phyloP scores from a whole-genome alignment of 2,329 filamentous ascomycete genomes.

The Myotisia sp. region DNA sequence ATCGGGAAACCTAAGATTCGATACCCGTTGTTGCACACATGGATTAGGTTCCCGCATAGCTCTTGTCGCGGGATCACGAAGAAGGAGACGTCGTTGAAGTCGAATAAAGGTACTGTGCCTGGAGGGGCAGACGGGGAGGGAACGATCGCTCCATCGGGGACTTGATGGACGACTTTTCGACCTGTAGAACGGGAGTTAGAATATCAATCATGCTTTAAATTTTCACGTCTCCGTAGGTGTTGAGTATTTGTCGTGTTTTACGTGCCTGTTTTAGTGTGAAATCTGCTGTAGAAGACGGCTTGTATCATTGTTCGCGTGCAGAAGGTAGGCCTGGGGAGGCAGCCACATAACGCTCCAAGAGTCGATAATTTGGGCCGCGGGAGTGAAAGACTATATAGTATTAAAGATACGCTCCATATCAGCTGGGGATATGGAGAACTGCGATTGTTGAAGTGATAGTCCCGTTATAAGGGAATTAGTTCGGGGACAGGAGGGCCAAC shows the following conservation, averaged over 20 bases:
- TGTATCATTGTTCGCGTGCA: slow-evolving; percentile 38
- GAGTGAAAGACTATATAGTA: no score
- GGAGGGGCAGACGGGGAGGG: slow-evolving; percentile 31
- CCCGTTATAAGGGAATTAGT: no score
- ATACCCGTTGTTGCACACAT: slow-evolving; percentile 57
- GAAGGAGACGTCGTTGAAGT: slow-evolving; percentile 73
- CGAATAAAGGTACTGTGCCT: slow-evolving; percentile 52
- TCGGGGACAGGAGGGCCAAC: no score
- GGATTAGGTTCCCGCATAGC: slow-evolving; percentile 80
- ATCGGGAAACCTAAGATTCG: slow-evolving; percentile 79
- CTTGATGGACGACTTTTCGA: slow-evolving; percentile 50
- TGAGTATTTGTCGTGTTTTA: slow-evolving; percentile 1
- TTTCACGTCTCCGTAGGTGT: no score
- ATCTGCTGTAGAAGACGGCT: slow-evolving; percentile 53
- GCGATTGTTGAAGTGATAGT: no score
- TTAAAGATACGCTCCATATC: no score
- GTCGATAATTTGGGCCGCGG: no score
- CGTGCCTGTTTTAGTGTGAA: slow-evolving; percentile 44
- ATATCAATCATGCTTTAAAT: no score
- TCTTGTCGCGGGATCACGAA: slow-evolving; percentile 92
- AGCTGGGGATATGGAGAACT: no score
- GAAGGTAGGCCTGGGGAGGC: no score
- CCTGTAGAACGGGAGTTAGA: slow-evolving; percentile 26
- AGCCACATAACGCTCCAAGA: no score
- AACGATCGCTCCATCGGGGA: slow-evolving; percentile 46